These are phyloP conservation scores for Ampelocalamus luodianensis DNA, from an alignment of 176 grass and related monocot species.

Conservation along the genomic window DNA sequence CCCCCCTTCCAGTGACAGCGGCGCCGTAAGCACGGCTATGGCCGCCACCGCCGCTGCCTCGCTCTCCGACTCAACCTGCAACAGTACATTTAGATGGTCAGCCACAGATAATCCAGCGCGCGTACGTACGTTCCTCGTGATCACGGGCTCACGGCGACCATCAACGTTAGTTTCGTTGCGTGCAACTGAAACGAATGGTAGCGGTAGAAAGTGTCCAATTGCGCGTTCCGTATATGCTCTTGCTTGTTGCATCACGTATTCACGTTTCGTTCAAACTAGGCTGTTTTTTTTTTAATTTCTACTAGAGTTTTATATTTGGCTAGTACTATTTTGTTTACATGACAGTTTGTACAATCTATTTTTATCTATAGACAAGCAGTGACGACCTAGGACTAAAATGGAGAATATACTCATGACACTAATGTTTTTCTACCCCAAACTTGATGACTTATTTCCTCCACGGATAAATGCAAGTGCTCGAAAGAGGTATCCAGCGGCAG, in stretches of 20 bases:
- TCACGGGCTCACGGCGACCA: background rate
- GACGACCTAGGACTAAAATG: no score
- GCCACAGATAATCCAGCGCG: background rate
- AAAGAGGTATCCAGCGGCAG: no score
- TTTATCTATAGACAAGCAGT: no score
- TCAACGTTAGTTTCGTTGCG: background rate
- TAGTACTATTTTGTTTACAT: no score
- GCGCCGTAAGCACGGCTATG: constrained; percentile 62
- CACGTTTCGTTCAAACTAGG: background rate
- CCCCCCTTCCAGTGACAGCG: constrained; percentile 75
- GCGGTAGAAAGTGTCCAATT: background rate
- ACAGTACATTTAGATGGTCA: background rate
- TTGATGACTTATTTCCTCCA: no score
- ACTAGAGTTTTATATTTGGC: background rate
- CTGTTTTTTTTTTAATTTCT: background rate
- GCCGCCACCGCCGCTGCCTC: background rate
- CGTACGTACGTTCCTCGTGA: background rate
- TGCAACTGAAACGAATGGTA: background rate
- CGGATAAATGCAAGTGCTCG: no score
- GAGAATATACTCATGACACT: no score
- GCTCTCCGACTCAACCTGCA: constrained; percentile 47
- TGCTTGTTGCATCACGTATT: constrained; percentile 6
- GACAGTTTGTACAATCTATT: no score
- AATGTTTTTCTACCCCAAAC: no score
- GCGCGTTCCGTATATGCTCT: background rate